Evolutionary conservation across 345 rosid genomes (phyloP).

Genomic region (Hibiscus tridactylites): DNA sequence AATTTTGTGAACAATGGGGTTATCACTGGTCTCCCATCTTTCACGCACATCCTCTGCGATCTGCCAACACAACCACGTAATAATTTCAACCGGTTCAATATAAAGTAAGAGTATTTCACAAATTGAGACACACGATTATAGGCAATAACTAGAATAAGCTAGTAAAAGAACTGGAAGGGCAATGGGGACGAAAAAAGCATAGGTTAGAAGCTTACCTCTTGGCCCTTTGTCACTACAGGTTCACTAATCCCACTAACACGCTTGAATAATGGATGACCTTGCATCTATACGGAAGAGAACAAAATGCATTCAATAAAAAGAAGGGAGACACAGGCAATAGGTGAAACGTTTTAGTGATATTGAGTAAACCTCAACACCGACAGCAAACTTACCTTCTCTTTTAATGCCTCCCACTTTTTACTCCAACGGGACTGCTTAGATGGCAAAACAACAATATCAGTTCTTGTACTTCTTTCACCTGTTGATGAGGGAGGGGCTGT

Average conservation of each 20-base stretch:
- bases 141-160: not conserved
- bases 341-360: not conserved
- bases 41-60: conserved; percentile 88
- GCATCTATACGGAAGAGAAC: conserved; percentile 41
- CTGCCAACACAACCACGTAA: conserved; percentile 32
- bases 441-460: conserved; percentile 58
- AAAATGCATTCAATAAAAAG: conserved; percentile 6
- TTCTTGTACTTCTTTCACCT: conserved; percentile 74
- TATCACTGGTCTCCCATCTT: conserved; percentile 97
- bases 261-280: conserved; percentile 60
- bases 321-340: not conserved
- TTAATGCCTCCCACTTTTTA: conserved; percentile 65
- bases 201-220: conserved; percentile 51
- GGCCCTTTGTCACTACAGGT: conserved; percentile 80
- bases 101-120: not conserved
- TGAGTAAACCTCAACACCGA: not conserved
- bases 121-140: not conserved
- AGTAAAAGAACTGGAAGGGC: not conserved
- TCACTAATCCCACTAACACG: conserved; percentile 63
- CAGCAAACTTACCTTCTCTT: conserved; percentile 44
- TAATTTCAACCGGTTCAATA: not conserved
- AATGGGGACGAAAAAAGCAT: not conserved
- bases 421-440: conserved; percentile 63
- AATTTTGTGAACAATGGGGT: conserved; percentile 86
- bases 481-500: conserved; percentile 55